Conservation (phyloP, 1,139 yeast species). For the Candida neerlandica region DNA sequence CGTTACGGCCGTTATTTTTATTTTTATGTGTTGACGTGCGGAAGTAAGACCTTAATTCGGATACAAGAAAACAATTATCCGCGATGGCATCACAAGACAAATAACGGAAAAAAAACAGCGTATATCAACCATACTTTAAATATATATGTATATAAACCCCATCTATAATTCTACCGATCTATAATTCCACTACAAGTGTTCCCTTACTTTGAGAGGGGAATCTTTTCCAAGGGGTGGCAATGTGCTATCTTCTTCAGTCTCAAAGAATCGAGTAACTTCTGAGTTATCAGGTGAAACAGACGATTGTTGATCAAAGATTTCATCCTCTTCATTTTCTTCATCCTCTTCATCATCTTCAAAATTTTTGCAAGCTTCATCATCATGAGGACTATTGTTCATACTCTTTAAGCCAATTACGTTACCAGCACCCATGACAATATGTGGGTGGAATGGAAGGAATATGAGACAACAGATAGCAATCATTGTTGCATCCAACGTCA, state of each 20-base stretch:
- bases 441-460: conserved; percentile 63
- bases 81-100: too few relatives aligned
- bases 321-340: not conserved
- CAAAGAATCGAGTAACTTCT: not conserved
- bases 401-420: conserved; percentile 16
- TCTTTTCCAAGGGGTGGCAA: not conserved
- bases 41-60: too few relatives aligned
- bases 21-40: too few relatives aligned
- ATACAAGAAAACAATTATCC: too few relatives aligned
- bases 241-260: not conserved
- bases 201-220: not conserved
- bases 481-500: conserved; percentile 79
- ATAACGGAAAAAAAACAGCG: too few relatives aligned
- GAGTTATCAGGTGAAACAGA: not conserved
- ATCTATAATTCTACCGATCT: not conserved
- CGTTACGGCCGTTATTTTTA: too few relatives aligned
- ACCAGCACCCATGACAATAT: conserved; percentile 46
- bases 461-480: conserved; percentile 45
- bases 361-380: not conserved
- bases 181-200: not conserved
- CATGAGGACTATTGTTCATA: conserved; percentile 14
- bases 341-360: not conserved
- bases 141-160: too few relatives aligned
- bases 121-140: too few relatives aligned
- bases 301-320: too few relatives aligned